Percentiles rank a stretch among this genome's conserved stretches.
Evolutionary conservation across 129 eudicot genomes (phyloP).

Genomic region (Lactuca saligna): DNA sequence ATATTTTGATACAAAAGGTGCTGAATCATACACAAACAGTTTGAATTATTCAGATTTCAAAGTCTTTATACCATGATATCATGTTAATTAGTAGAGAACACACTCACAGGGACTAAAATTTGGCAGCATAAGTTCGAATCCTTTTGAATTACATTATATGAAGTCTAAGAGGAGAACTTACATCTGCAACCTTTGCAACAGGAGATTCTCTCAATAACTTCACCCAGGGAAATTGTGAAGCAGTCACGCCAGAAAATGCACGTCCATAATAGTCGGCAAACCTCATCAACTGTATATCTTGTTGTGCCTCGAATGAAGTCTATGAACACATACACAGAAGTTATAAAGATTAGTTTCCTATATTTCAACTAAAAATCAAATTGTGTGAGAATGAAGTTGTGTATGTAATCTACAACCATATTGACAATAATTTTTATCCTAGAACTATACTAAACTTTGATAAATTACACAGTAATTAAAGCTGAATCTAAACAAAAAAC

Average conservation of each 20-base stretch:
- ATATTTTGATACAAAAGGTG: no score
- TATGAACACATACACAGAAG: constrained; percentile 18
- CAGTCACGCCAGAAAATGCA: constrained; percentile 63
- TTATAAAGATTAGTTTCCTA: not conserved
- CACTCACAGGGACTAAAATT: no score
- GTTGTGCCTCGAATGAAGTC: constrained; percentile 66
- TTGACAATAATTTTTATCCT: no score
- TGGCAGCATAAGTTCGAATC: no score
- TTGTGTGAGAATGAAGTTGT: not conserved
- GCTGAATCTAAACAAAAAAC: not conserved
- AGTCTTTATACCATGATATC: no score
- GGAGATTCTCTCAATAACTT: constrained; percentile 78
- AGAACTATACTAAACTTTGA: no score
- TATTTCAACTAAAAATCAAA: constrained; percentile 4
- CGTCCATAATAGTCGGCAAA: constrained; percentile 88
- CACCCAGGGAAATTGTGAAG: constrained; percentile 78
- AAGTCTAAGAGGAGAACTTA: constrained; percentile 33
- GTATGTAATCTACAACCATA: not conserved
- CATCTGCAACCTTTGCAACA: constrained; percentile 67
- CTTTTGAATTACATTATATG: no score
- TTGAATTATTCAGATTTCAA: no score
- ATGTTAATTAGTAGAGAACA: no score
- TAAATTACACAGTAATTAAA: no score
- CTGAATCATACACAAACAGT: no score
- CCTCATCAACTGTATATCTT: constrained; percentile 83